These are phyloP conservation scores for Debaryomyces hansenii DNA, from an alignment of 805 yeast genomes.

Conservation along the genomic window DNA sequence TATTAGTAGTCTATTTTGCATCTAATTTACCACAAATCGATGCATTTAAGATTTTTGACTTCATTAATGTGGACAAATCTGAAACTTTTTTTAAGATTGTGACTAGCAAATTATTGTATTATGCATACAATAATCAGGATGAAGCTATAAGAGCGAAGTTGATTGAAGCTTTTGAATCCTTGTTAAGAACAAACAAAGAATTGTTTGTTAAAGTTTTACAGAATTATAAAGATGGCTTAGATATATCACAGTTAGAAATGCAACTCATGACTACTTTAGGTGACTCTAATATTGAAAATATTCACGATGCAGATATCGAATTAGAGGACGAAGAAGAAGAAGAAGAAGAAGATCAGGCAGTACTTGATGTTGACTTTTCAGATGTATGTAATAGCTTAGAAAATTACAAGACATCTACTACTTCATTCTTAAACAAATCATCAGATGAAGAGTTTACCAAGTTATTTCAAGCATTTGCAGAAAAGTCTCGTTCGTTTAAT, in stretches of 20 bases:
- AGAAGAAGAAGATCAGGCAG: conserved; percentile 16
- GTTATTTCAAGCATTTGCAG: conserved; percentile 44
- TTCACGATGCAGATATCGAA: conserved; percentile 33
- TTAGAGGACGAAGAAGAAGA: conserved; percentile 26
- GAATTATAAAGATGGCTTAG: conserved; percentile 12
- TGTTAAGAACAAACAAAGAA: conserved; percentile 19
- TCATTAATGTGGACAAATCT: conserved; percentile 17
- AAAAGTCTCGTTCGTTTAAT: conserved; percentile 33
- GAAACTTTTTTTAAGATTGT: conserved; percentile 16
- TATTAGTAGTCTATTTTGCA: conserved; percentile 28
- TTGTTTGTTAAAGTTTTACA: conserved; percentile 21
- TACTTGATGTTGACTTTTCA: conserved; percentile 15
- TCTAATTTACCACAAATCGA: conserved; percentile 21
- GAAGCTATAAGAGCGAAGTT: conserved; percentile 15
- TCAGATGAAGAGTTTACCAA: conserved; percentile 41
- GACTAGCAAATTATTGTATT: conserved; percentile 11
- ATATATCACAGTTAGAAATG: conserved; percentile 47
- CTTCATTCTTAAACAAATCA: conserved; percentile 20
- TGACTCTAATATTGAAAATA: conserved; percentile 13
- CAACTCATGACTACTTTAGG: conserved; percentile 63
- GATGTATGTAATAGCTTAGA: conserved; percentile 10
- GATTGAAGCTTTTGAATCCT: conserved; percentile 19
- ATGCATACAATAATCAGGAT: conserved; percentile 10
- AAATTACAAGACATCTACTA: conserved; percentile 12
- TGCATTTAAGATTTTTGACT: conserved; percentile 21